Conservation (phyloP, 2,329 filamentous ascomycete species). For the Aureobasidium namibiae region DNA sequence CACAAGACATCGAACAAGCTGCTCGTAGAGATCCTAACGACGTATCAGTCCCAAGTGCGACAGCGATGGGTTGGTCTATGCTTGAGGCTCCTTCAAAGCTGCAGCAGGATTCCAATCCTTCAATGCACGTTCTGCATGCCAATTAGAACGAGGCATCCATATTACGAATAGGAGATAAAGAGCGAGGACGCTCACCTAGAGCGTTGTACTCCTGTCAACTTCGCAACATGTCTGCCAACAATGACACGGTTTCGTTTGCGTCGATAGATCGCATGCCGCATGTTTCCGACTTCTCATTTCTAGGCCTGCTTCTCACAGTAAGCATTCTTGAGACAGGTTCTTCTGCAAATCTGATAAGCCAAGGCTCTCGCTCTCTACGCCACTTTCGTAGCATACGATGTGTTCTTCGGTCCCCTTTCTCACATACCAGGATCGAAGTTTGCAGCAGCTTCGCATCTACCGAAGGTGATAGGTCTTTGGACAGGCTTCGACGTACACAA, state of each 20-base stretch:
- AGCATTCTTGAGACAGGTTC: too few species aligned
- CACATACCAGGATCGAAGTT: conserved; percentile 36
- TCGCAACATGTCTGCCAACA: background rate
- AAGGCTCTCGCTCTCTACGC: background rate
- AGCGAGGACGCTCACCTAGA: background rate
- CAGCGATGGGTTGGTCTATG: background rate
- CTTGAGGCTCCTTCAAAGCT: background rate
- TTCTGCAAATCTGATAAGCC: background rate
- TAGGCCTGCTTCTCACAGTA: background rate
- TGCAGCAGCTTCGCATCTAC: conserved; percentile 25
- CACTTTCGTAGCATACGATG: conserved; percentile 25
- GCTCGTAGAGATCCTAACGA: too few species aligned
- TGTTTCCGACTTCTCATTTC: background rate
- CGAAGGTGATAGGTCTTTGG: conserved; percentile 14
- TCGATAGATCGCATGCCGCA: too few species aligned
- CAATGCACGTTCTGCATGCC: background rate
- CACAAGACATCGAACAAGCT: background rate
- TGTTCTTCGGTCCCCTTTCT: conserved; percentile 37
- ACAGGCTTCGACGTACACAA: conserved; percentile 13
- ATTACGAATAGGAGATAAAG: background rate
- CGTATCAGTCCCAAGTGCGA: background rate
- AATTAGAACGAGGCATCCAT: background rate
- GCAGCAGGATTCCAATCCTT: background rate
- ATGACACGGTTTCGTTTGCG: background rate
- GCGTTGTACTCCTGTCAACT: background rate